Conservation (phyloP, 2,329 filamentous ascomycete species). For the Talaromyces sp. region DNA sequence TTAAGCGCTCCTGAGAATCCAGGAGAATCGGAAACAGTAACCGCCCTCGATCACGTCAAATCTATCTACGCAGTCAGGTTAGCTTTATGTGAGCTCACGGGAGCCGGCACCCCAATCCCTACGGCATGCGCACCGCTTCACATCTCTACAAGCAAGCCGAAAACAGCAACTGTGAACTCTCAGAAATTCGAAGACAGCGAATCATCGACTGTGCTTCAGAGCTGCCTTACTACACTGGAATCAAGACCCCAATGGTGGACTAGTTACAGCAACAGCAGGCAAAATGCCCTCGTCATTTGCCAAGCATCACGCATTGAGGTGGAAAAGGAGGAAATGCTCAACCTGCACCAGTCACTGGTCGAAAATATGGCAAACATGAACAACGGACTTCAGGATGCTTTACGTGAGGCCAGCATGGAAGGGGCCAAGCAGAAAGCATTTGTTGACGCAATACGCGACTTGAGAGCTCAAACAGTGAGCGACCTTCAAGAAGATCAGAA, state of each 20-base stretch:
- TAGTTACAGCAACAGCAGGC: constrained; percentile 57
- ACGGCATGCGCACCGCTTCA: constrained; percentile 46
- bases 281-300: constrained; percentile 58
- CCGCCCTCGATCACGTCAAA: constrained; percentile 40
- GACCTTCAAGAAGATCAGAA: constrained; percentile 28
- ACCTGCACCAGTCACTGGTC: constrained; percentile 33
- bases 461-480: constrained; percentile 23
- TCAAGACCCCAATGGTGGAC: constrained; percentile 56
- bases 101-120: constrained; percentile 47
- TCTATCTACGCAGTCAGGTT: constrained; percentile 57
- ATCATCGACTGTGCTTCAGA: constrained; percentile 30
- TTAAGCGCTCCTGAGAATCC: constrained; percentile 33
- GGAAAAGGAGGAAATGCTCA: constrained; percentile 46
- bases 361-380: constrained; percentile 31
- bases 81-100: constrained; percentile 57
- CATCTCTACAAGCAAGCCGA: constrained; percentile 22
- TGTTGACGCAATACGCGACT: constrained; percentile 20
- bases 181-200: constrained; percentile 19
- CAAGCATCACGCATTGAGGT: constrained; percentile 54
- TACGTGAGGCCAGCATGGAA: constrained; percentile 25
- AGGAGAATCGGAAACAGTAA: constrained; percentile 18
- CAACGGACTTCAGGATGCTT: constrained; percentile 26
- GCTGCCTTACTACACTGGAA: constrained; percentile 51
- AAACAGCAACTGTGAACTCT: background rate
- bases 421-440: constrained; percentile 28